Conservation (phyloP, 1,284 basidiomycete genomes). For the Heterobasidion occidentale region DNA sequence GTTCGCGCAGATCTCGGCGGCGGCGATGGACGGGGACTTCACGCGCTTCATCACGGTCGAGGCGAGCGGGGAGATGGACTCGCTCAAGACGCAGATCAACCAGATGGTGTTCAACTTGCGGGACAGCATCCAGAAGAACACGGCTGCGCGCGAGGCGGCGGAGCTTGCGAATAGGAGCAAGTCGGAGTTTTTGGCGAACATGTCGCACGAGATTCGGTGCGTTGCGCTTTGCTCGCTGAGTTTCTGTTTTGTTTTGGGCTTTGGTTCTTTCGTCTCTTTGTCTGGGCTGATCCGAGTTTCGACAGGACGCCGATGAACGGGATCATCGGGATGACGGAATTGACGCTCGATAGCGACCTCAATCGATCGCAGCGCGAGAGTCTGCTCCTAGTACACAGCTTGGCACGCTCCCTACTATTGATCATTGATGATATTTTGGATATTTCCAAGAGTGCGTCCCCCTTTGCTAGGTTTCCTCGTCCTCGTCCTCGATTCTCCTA, state of each 20-base stretch:
- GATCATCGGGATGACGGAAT: conserved; percentile 99
- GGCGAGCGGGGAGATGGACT: conserved; percentile 98
- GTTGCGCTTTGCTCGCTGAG: conserved; percentile 18
- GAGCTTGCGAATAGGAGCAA: conserved; percentile 95
- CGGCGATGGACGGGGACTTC: conserved; percentile 98
- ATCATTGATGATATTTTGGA: conserved; percentile 99
- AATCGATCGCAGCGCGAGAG: conserved; percentile 91
- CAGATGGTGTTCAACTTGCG: conserved; percentile 99
- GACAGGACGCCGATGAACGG: conserved; percentile 95
- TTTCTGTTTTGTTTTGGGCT: neutral
- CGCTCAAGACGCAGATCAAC: conserved; percentile 98
- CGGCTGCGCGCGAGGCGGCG: conserved; percentile 93
- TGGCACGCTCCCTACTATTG: conserved; percentile 88
- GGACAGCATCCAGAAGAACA: conserved; percentile 98
- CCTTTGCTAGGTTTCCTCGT: neutral
- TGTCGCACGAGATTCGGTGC: conserved; percentile 92
- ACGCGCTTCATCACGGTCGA: conserved; percentile 99
- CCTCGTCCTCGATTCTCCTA: neutral
- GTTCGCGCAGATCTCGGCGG: conserved; percentile 97
- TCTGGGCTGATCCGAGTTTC: conserved; percentile 8
- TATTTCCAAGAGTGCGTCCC: conserved; percentile 87
- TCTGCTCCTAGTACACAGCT: conserved; percentile 89
- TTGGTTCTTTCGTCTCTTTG: neutral
- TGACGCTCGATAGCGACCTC: conserved; percentile 91
- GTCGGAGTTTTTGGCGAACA: conserved; percentile 97